Evolutionary conservation across 306 rosid genomes (phyloP), one percentile per base, ranked within the genome.

Genomic region (Gleditsia sinensis): DNA sequence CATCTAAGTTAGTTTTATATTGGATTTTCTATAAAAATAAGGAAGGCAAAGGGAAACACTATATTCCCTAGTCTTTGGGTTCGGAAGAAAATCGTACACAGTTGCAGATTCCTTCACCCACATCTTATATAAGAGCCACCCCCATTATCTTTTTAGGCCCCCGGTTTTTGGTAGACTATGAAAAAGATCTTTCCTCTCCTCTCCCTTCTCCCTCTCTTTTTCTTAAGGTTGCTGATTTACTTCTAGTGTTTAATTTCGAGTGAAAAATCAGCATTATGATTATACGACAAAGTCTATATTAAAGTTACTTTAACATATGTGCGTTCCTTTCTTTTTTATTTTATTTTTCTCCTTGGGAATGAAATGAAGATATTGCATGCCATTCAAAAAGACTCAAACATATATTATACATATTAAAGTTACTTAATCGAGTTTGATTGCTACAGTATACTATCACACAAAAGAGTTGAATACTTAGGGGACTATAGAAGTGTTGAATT

Each of bases 91-190:
- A 84, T 78, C 81, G 89, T 86, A 87, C 93, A 85, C 88, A 84
- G 78, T 88, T 87, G 89, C 87, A 88, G 68, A 87, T 83, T 90
- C 84, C 88, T 82, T 85, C 45, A 50, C 57, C 61, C 56, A n/a
- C n/a, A n/a, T n/a, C n/a, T n/a, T n/a, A n/a, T n/a, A n/a, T n/a
- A n/a, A n/a, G n/a, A n/a, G n/a, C n/a, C n/a, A n/a, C n/a, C 85
- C 88, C 86, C 87, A 62, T 86, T 85, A 84, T 90, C 89, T 83
- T 93, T 90, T 88, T 89, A 82, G 90, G 72, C 43, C 89, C 90
- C 86, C 86, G 87, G 45, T 81, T 82, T 60, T 77, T 86, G 74
- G 83, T 78, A 72, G 78, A 72, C 54, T 9, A 39, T 76, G 74
- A 74, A 67, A 69, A 79, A 79, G 63, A 83, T 75, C 68, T 81